A percentile compares a stretch with the other conserved stretches of the same genome.
phyloP scores from a whole-genome alignment of 371 early-diverging fungal genomes.

The Mucor indicus region DNA sequence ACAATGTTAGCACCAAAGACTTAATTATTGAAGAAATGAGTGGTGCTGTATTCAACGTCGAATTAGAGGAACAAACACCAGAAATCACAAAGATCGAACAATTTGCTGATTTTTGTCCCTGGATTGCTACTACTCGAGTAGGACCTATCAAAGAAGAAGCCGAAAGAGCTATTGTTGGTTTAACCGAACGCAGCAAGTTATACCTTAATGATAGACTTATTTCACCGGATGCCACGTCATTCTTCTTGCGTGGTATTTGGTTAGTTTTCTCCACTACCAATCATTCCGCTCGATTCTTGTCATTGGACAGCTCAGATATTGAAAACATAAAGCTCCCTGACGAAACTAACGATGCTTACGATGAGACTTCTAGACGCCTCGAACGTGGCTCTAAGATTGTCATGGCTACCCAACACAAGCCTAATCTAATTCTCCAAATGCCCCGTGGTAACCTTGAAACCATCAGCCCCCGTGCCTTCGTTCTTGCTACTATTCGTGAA shows the following conservation, averaged over 20 bases:
- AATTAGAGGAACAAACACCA: constrained; percentile 3
- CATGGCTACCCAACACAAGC: constrained; percentile 66
- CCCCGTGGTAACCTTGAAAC: constrained; percentile 97
- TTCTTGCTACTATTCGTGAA: constrained; percentile 77
- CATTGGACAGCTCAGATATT: constrained; percentile 34
- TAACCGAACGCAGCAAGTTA: constrained; percentile 79
- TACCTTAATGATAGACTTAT: constrained; percentile 70
- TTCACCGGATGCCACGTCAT: constrained; percentile 81
- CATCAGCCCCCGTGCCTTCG: constrained; percentile 90
- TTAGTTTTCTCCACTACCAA: constrained; percentile 82
- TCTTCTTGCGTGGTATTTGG: constrained; percentile 78
- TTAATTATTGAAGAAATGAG: constrained; percentile 45
- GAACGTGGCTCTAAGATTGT: constrained; percentile 92
- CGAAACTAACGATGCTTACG: constrained; percentile 52
- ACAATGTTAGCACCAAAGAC: constrained; percentile 26
- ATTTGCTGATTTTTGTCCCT: constrained; percentile 64
- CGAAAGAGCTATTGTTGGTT: constrained; percentile 62
- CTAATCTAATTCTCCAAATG: constrained; percentile 88
- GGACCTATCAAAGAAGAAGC: constrained; percentile 27
- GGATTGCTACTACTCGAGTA: constrained; percentile 63
- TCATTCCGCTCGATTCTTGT: constrained; percentile 80
- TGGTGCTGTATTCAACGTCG: constrained; percentile 46
- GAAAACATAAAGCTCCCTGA: constrained; percentile 52
- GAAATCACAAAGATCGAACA: constrained; percentile 2
- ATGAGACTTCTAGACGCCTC: constrained; percentile 78